Base-by-base conservation (phyloP, 371 early-diverging fungal genomes). In the Mucor sp. region DNA sequence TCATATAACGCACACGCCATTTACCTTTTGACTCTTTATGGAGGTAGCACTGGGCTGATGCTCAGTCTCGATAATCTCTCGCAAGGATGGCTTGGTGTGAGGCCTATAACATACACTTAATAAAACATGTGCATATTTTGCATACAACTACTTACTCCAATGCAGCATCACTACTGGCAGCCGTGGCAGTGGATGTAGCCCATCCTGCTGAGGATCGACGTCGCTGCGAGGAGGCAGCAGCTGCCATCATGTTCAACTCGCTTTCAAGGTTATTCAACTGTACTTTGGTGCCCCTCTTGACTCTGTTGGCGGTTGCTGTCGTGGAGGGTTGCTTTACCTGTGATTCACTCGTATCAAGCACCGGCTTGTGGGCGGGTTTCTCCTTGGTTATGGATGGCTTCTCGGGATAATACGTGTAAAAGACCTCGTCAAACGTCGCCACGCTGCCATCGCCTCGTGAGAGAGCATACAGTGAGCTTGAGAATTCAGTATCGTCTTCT, bases 51-150 rank as follows among this genome's bases (percentile, higher is more conserved):
- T 9, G 4, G 63, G 64, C 55, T 58, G 55, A 30, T 63, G 63
- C 60, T 74, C 71, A 44, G 71, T 58, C 27, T 79, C 79, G 23
- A 81, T 43, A 56, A 79, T 75, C 30, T 78, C 76, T 12, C 82
- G 74, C 11, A 81, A 44, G 14, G 78, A 76, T 9, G 67, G 63
- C 39, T 65, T 75, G n/a, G n/a, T 30, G n/a, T 14, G 41, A 23
- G 58, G 21, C 25, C 65, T 65, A 35, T 30, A 35, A 17, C 14
- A 0, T 50, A 50, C 6, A 0, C 6, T 50, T 9, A 33, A 25
- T 8, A 60, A 58, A 21, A 58, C 19, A 30, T n/a, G 48, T 25
- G 25, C 25, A 1, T 25, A 28, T 60, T 41, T 37, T 37, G n/a
- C 25, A 19, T 33, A 15, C 35, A 19, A 9, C 15, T 25, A 35